Evolutionary conservation across 1,284 basidiomycete species (phyloP), one percentile per base, ranked within the genome.

Genomic region (Grifola frondosa): DNA sequence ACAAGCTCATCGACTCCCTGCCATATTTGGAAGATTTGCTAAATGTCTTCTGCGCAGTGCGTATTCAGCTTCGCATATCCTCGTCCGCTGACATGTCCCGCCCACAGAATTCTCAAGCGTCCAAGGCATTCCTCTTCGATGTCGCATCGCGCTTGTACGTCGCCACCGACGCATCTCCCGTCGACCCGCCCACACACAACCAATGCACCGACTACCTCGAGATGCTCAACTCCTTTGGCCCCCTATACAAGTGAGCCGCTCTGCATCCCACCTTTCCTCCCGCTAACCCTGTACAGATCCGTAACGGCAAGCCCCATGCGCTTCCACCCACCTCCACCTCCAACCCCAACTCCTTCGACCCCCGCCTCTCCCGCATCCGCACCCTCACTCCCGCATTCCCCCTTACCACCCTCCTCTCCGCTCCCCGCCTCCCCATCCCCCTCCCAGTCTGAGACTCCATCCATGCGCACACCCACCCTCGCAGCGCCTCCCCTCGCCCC

Each of bases 51-150:
- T 88, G 85, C 54, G 77, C 86, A 30, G 89, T 89, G 52, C 47
- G 82, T 68, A 9, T 30, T 11, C 30, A 23, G 16, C n/a, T 8
- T 36, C 11, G 17, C 36, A n/a, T n/a, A n/a, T n/a, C n/a, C n/a
- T n/a, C n/a, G n/a, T n/a, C n/a, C n/a, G n/a, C n/a, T n/a, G n/a
- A n/a, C n/a, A n/a, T n/a, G n/a, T n/a, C n/a, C n/a, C 24, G 12
- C 4, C 20, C 16, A 35, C 59, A 93, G 84, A 91, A 92, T 48
- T 94, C 89, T 1, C 87, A 89, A 56, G 88, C 94, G 32, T 86
- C 91, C 29, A 97, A 97, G 64, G 89, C 91, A 0, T 97, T 95
- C 63, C 67, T 98, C 10, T 97, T 97, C 57, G 96, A 99, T 62
- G 82, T 84, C 4, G 78, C 78, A 5, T 91, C 91, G 15, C 78